These are phyloP conservation scores for Suhomyces coccinellae DNA, from an alignment of 1,139 yeast genomes.

Conservation along the genomic window DNA sequence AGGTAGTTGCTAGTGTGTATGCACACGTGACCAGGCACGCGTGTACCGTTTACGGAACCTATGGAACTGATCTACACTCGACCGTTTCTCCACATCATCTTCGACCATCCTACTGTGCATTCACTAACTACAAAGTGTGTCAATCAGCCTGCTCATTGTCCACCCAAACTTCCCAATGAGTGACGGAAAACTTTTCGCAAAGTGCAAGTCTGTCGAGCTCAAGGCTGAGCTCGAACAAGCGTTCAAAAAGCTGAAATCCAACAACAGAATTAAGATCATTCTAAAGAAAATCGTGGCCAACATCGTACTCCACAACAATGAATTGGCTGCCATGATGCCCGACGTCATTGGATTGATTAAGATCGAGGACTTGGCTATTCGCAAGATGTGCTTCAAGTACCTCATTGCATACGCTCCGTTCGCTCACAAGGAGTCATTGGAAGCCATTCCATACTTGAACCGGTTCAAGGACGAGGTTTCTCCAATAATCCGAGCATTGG, in stretches of 20 bases:
- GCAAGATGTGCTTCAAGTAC: slow-evolving; percentile 66
- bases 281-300: slow-evolving; percentile 80
- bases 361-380: slow-evolving; percentile 68
- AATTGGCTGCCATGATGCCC: slow-evolving; percentile 65
- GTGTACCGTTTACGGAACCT: background rate
- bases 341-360: slow-evolving; percentile 65
- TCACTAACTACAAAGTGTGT: background rate
- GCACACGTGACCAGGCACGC: background rate
- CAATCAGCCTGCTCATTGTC: background rate
- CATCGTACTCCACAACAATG: slow-evolving; percentile 78
- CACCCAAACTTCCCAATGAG: slow-evolving; percentile 29
- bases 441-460: slow-evolving; percentile 57
- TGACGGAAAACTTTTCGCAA: slow-evolving; percentile 44
- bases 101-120: background rate
- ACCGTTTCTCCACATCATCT: background rate
- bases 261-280: slow-evolving; percentile 53
- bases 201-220: slow-evolving; percentile 54
- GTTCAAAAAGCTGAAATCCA: slow-evolving; percentile 53
- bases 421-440: slow-evolving; percentile 54
- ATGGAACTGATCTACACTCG: background rate
- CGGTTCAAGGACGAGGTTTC: slow-evolving; percentile 47
- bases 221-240: slow-evolving; percentile 56
- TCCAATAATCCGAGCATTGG: slow-evolving; percentile 45
- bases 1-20: no score
- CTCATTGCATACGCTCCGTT: slow-evolving; percentile 57